Evolutionary conservation across 208 protist species (phyloP).

Genomic region (Trypanosoma platydactyli): DNA sequence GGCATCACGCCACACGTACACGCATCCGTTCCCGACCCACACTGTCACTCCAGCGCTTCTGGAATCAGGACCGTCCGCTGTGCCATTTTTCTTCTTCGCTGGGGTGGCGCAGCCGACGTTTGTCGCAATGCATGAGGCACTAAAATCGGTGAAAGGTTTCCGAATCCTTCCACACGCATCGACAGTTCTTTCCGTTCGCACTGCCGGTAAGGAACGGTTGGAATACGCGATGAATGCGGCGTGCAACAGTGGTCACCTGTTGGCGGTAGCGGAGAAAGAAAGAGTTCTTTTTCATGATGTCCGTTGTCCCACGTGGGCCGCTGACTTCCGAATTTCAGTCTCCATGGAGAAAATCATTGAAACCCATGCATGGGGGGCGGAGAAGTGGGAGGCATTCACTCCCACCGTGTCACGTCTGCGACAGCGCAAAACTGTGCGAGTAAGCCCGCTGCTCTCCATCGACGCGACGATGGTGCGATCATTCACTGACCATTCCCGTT

Average conservation of each 20-base stretch:
- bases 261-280: conserved; percentile 23
- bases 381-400: conserved; percentile 18
- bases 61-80: conserved; percentile 1
- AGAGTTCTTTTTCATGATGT: conserved; percentile 23
- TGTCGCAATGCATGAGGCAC: conserved; percentile 14
- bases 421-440: conserved; percentile 25
- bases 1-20: conserved; percentile 21
- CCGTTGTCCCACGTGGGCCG: conserved; percentile 26
- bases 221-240: conserved; percentile 31
- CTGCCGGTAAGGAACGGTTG: conserved; percentile 12
- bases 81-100: conserved; percentile 29
- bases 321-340: conserved; percentile 29
- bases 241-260: conserved; percentile 17
- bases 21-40: conserved; percentile 34
- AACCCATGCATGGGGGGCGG: background rate
- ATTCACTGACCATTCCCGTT: conserved; percentile 30
- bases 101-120: conserved; percentile 29
- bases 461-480: conserved; percentile 30
- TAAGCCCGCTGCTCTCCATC: conserved; percentile 21
- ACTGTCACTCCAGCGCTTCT: conserved; percentile 41
- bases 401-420: conserved; percentile 30
- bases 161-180: conserved; percentile 20
- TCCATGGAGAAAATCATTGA: conserved; percentile 14
- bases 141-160: conserved; percentile 1
- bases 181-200: conserved; percentile 21